Evolutionary conservation across 805 yeast genomes (phyloP).

Genomic region (Ogataea nitratoaversa): DNA sequence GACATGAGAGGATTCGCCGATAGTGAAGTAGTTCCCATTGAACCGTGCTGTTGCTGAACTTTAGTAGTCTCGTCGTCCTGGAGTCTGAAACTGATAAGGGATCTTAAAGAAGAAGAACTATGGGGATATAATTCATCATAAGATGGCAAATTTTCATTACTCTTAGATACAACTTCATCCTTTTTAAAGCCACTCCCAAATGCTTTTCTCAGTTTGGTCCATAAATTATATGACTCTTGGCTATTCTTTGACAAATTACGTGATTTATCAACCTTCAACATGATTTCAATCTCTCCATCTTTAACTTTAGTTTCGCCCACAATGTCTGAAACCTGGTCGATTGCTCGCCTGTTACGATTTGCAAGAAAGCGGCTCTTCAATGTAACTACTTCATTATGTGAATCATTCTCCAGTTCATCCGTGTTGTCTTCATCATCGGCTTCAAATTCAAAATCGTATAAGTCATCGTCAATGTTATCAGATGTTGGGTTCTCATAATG

Average conservation of each 20-base stretch:
- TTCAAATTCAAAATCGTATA: neutral
- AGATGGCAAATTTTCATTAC: conserved; percentile 52
- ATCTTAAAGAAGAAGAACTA: conserved; percentile 29
- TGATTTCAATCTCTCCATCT: neutral
- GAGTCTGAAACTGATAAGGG: conserved; percentile 28
- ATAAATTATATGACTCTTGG: conserved; percentile 9
- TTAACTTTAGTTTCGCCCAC: neutral
- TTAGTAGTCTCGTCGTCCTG: conserved; percentile 19
- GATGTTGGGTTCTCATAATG: conserved; percentile 2
- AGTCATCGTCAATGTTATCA: conserved; percentile 4
- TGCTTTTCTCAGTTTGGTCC: conserved; percentile 31
- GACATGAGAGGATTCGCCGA: conserved; percentile 15
- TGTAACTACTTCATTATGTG: neutral
- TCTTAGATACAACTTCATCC: neutral
- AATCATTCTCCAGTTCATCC: conserved; percentile 9
- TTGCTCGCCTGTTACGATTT: no score
- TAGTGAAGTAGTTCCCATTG: conserved; percentile 1
- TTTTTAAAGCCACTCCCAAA: conserved; percentile 6
- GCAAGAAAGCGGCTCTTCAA: neutral
- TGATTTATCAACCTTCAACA: conserved; percentile 7
- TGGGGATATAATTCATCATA: conserved; percentile 74
- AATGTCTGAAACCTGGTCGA: no score
- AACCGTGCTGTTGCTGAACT: conserved; percentile 1
- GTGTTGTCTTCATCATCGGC: neutral
- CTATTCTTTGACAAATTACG: conserved; percentile 16